Base-by-base conservation (phyloP, 805 yeast species). In the Saturnispora zaruensis region DNA sequence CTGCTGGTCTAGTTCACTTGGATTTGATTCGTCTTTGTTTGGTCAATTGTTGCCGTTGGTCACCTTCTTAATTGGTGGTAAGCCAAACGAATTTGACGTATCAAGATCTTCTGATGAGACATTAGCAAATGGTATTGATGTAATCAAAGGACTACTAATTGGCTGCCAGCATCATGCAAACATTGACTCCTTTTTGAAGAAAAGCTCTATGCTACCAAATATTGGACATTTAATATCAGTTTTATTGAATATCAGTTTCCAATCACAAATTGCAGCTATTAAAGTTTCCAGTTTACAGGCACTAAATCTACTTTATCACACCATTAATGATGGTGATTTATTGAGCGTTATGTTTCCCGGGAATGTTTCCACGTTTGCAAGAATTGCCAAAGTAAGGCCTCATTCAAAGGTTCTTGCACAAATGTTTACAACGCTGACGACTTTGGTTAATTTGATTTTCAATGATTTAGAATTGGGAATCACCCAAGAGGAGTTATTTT, bases 301-400 rank as follows among this genome's bases (percentile, higher is more conserved):
- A 0, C 56, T 79, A 14, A 46, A 55, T 1, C 53, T 60, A 0
- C 49, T 75, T 1, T 76, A 69, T 51, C 59, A 58, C 23, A 53
- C 64, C 6, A 42, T 72, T 4, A 62, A 64, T 18, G 74, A 76
- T 58, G 81, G 80, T 11, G 82, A 77, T 50, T 58, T 70, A 2
- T 46, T 77, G 3, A 75, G 81, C 0, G 67, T 70, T 55, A 68
- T 77, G 45, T 57, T 77, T 20, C 82, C 82, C 0, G 81, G 81
- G 3, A 74, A 67, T 37, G 72, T 77, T 0, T 77, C 82, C 0
- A 55, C 65, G 0, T 55, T 76, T 38, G 64, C 74, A 2, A 77
- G 73, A 49, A 52, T 74, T 5, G 49, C 74, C 0, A 58, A 54
- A 18, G 51, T 56, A n/a, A 57, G 51, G 7, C 63, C 69, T 1